phyloP scores from a whole-genome alignment of 805 yeast species.

The Pichia sporocuriosa region DNA sequence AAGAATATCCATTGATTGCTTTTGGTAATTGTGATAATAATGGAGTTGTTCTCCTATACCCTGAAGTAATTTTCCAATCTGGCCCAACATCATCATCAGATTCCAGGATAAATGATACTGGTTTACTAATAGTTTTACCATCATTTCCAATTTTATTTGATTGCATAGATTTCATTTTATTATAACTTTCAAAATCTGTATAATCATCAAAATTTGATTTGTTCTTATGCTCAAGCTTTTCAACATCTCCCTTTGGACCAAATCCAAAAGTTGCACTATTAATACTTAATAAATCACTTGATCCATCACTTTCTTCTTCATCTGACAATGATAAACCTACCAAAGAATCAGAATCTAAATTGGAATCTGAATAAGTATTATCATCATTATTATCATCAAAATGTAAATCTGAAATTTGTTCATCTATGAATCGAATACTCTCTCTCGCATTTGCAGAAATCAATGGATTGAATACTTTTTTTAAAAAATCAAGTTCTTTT shows the following conservation, averaged over 20 bases:
- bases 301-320: slow-evolving; percentile 6
- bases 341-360: slow-evolving; percentile 5
- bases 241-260: background rate
- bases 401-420: slow-evolving; percentile 10
- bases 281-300: background rate
- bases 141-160: background rate
- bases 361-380: slow-evolving; percentile 4
- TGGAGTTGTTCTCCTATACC: slow-evolving; percentile 42
- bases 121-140: background rate
- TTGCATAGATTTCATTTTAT: slow-evolving; percentile 9
- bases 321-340: too few species aligned
- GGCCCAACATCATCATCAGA: slow-evolving; percentile 41
- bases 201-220: slow-evolving; percentile 1
- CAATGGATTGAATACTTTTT: slow-evolving; percentile 44
- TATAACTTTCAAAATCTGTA: slow-evolving; percentile 22
- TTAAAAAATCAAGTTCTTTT: slow-evolving; percentile 51
- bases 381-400: slow-evolving; percentile 13
- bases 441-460: slow-evolving; percentile 61
- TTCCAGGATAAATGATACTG: slow-evolving; percentile 32
- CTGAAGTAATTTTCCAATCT: slow-evolving; percentile 41
- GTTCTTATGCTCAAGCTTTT: background rate
- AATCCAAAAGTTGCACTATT: background rate
- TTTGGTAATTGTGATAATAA: slow-evolving; percentile 30
- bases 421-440: slow-evolving; percentile 55
- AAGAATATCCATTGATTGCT: slow-evolving; percentile 11